phyloP scores from a whole-genome alignment of 148 eudicot species.

The Tetragonia tetragonoides region DNA sequence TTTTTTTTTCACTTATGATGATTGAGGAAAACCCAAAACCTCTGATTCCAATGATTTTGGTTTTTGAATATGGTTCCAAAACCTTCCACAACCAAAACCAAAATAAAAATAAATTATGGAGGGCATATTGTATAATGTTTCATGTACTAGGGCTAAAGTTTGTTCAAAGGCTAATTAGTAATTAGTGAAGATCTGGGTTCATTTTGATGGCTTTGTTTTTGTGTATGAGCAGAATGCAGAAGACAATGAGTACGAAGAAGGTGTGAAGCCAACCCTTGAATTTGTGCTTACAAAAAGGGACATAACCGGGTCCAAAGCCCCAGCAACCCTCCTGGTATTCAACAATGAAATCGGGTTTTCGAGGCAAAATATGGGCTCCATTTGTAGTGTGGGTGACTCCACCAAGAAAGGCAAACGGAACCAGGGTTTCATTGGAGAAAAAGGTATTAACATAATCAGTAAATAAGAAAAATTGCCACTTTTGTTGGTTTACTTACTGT shows the following conservation, averaged over 20 bases:
- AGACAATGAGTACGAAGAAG: conserved; percentile 20
- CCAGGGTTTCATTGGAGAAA: conserved; percentile 31
- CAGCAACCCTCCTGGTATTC: conserved; percentile 16
- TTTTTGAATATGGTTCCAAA: too few species aligned
- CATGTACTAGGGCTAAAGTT: neutral
- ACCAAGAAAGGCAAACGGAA: conserved; percentile 22
- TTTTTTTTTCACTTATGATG: too few species aligned
- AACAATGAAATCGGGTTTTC: conserved; percentile 25
- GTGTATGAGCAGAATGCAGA: conserved; percentile 21
- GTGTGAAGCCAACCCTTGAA: conserved; percentile 18
- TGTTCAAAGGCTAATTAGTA: neutral
- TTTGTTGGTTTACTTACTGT: too few species aligned
- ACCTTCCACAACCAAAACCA: too few species aligned
- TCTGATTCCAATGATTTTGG: too few species aligned
- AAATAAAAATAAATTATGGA: too few species aligned
- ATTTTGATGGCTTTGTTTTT: neutral
- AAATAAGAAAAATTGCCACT: too few species aligned
- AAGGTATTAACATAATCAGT: conserved; percentile 14
- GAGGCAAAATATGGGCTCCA: conserved; percentile 12
- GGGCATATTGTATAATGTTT: too few species aligned
- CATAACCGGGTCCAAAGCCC: conserved; percentile 17
- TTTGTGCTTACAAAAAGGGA: conserved; percentile 11
- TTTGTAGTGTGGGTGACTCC: conserved; percentile 20
- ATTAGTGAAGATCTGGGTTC: neutral
- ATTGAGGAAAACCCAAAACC: too few species aligned